Evolutionary conservation across 148 eudicot genomes (phyloP).

Genomic region (Silene conica): DNA sequence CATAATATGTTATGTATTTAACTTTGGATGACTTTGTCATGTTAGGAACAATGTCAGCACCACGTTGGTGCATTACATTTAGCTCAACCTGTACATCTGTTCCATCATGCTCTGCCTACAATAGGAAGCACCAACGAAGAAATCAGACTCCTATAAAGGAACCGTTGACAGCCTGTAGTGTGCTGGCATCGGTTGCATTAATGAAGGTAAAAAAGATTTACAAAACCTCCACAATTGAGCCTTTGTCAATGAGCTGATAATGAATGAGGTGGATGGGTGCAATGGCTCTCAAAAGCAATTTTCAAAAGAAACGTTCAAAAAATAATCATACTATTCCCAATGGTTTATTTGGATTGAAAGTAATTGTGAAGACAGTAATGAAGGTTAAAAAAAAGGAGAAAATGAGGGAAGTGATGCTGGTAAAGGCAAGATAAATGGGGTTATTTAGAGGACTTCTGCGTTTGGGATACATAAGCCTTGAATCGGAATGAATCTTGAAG

Average conservation of each 20-base stretch:
- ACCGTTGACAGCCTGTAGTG: background rate
- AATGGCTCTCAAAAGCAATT: background rate
- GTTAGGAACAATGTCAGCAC: slow-evolving; percentile 66
- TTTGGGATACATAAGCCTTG: too few relatives aligned
- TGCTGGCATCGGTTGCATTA: background rate
- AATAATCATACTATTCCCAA: background rate
- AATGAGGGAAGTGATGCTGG: too few relatives aligned
- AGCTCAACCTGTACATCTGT: slow-evolving; percentile 82
- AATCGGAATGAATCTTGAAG: too few relatives aligned
- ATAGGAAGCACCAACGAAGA: background rate
- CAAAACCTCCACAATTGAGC: background rate
- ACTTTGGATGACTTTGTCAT: slow-evolving; percentile 80
- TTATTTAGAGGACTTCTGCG: too few relatives aligned
- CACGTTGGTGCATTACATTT: slow-evolving; percentile 62
- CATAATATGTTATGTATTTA: slow-evolving; percentile 92
- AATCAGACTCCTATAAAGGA: background rate
- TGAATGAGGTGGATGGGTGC: background rate
- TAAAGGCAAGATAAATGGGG: too few relatives aligned
- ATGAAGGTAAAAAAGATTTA: background rate
- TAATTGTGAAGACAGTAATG: too few relatives aligned
- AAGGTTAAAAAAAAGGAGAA: too few relatives aligned
- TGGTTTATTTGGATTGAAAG: too few relatives aligned
- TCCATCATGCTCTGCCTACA: slow-evolving; percentile 92
- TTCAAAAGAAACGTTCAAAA: slow-evolving; percentile 2
- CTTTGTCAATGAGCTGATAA: background rate